Evolutionary conservation across 306 rosid species (phyloP).

Genomic region (Hippophae rhamnoides): DNA sequence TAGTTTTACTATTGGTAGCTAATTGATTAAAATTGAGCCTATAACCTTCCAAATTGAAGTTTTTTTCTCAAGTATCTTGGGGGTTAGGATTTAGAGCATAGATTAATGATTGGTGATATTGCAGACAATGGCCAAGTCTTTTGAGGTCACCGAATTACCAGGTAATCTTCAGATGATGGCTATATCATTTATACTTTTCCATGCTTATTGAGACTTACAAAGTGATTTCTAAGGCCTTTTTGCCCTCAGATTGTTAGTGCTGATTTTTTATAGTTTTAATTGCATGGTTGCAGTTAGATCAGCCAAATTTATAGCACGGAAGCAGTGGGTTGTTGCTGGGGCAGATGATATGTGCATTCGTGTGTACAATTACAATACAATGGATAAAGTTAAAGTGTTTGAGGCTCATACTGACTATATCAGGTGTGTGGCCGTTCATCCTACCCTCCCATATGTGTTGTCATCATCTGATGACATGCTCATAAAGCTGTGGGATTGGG

Average conservation of each 20-base stretch:
- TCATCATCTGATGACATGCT: slow-evolving; percentile 99
- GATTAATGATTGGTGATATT: slow-evolving; percentile 21
- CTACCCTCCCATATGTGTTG: slow-evolving; percentile 89
- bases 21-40: not conserved
- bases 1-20: not conserved
- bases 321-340: slow-evolving; percentile 98
- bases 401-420: slow-evolving; percentile 99
- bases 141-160: slow-evolving; percentile 97
- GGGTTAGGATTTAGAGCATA: slow-evolving; percentile 22
- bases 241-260: not conserved
- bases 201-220: slow-evolving; percentile 12
- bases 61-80: slow-evolving; percentile 10
- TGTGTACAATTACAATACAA: slow-evolving; percentile 95
- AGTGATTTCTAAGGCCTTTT: slow-evolving; percentile 15
- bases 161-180: slow-evolving; percentile 33
- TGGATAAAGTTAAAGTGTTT: slow-evolving; percentile 94
- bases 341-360: slow-evolving; percentile 98
- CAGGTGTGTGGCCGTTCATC: slow-evolving; percentile 97
- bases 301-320: slow-evolving; percentile 95
- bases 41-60: slow-evolving; percentile 15
- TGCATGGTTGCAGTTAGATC: slow-evolving; percentile 77
- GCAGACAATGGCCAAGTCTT: slow-evolving; percentile 96
- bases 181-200: slow-evolving; percentile 18
- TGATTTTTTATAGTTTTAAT: slow-evolving; percentile 2
- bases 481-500: slow-evolving; percentile 99